These are phyloP conservation scores for Asterionellopsis glacialis DNA, from an alignment of 108 stramenopile genomes.

Conservation along the genomic window DNA sequence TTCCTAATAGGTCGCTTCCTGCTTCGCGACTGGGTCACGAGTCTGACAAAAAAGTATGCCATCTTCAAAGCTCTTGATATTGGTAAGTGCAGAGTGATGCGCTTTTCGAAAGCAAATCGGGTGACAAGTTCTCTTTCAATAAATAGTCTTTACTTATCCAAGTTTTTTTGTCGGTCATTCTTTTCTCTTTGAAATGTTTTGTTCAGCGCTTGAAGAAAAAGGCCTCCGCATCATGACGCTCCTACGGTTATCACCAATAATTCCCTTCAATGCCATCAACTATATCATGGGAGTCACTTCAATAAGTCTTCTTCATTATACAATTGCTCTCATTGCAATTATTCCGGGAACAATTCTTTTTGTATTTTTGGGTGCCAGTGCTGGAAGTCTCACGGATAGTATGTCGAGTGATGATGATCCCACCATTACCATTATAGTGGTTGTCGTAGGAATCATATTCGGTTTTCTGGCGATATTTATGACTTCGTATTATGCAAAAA, in stretches of 20 bases:
- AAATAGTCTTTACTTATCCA: background rate
- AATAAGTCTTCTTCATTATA: slow-evolving; percentile 39
- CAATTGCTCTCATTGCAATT: slow-evolving; percentile 47
- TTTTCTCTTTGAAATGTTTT: background rate
- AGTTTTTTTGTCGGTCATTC: background rate
- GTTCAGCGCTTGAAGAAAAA: slow-evolving; percentile 41
- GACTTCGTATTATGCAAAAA: slow-evolving; percentile 67
- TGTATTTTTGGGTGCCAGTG: slow-evolving; percentile 72
- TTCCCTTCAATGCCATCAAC: slow-evolving; percentile 67
- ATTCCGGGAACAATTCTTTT: slow-evolving; percentile 72
- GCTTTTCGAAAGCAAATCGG: slow-evolving; percentile 9
- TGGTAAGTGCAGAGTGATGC: slow-evolving; percentile 1
- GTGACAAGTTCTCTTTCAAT: slow-evolving; percentile 34
- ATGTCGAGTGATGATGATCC: slow-evolving; percentile 19
- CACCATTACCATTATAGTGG: slow-evolving; percentile 27
- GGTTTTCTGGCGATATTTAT: slow-evolving; percentile 50
- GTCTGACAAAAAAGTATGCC: slow-evolving; percentile 44
- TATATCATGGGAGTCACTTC: slow-evolving; percentile 48
- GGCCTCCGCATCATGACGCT: slow-evolving; percentile 64
- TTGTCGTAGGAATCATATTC: slow-evolving; percentile 50
- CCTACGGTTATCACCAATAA: slow-evolving; percentile 51
- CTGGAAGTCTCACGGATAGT: slow-evolving; percentile 48
- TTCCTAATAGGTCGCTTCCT: slow-evolving; percentile 69
- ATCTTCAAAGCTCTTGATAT: slow-evolving; percentile 49
- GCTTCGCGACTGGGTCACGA: slow-evolving; percentile 45